Conservation (phyloP, 2,329 filamentous ascomycete species). For the Metarhizium anisopliae region DNA sequence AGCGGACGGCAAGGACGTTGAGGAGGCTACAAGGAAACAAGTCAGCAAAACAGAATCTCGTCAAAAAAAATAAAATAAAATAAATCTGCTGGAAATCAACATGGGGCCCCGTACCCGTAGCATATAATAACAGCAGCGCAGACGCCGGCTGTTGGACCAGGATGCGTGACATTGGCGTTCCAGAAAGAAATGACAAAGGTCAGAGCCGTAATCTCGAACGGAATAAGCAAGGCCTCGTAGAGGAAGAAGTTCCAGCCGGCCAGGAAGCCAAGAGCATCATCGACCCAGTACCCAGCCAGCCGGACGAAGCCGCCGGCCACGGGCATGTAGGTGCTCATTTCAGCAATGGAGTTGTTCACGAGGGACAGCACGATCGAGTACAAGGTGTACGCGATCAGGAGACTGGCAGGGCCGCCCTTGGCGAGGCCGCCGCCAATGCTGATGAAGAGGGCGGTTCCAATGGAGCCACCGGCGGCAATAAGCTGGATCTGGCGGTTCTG, state of each 20-base stretch:
- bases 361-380: constrained; percentile 46
- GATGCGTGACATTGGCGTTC: constrained; percentile 38
- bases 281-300: constrained; percentile 54
- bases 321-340: constrained; percentile 56
- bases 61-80: no score
- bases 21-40: background rate
- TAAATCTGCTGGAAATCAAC: background rate
- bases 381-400: constrained; percentile 49
- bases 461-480: constrained; percentile 48
- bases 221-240: constrained; percentile 30
- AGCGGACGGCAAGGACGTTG: constrained; percentile 48
- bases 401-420: constrained; percentile 31
- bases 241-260: constrained; percentile 33
- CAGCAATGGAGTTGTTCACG: constrained; percentile 55
- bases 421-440: constrained; percentile 48
- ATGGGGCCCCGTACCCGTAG: constrained; percentile 38
- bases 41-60: background rate
- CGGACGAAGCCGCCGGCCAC: constrained; percentile 54
- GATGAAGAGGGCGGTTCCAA: constrained; percentile 49
- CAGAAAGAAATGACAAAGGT: constrained; percentile 31
- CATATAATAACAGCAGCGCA: constrained; percentile 32
- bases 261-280: constrained; percentile 51
- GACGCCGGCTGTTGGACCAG: constrained; percentile 50
- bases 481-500: constrained; percentile 47
- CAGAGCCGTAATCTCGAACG: constrained; percentile 30